Evolutionary conservation across 2,329 filamentous ascomycete genomes (phyloP).

Genomic region (Aspergillus pseudonomiae): DNA sequence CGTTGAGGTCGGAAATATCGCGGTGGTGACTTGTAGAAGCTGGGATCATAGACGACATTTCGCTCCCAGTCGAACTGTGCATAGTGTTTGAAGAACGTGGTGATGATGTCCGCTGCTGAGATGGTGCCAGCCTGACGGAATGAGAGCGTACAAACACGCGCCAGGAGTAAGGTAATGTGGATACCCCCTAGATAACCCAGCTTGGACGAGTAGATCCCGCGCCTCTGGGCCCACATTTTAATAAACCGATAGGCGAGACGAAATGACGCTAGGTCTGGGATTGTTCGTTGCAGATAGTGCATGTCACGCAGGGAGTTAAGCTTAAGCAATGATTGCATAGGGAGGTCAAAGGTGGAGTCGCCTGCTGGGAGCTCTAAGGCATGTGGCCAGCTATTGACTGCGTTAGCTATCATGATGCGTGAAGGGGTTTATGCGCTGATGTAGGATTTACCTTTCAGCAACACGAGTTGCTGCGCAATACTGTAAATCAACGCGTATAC

Average conservation of each 20-base stretch:
- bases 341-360: constrained; percentile 9
- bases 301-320: constrained; percentile 15
- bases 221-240: constrained; percentile 9
- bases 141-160: constrained; percentile 7
- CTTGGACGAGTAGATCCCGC: constrained; percentile 12
- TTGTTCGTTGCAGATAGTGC: constrained; percentile 11
- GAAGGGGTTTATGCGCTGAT: not conserved
- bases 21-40: constrained; percentile 3
- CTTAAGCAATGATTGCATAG: constrained; percentile 11
- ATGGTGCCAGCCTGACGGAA: not conserved
- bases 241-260: constrained; percentile 11
- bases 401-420: not conserved
- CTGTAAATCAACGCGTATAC: constrained; percentile 8
- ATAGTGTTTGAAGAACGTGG: constrained; percentile 9
- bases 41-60: constrained; percentile 8
- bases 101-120: constrained; percentile 6
- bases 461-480: constrained; percentile 13
- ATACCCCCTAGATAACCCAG: constrained; percentile 11
- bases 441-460: not conserved
- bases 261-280: constrained; percentile 8
- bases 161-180: constrained; percentile 8
- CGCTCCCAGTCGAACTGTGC: constrained; percentile 1
- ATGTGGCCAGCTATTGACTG: constrained; percentile 3
- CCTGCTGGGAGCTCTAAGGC: not conserved
- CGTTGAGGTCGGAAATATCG: constrained; percentile 10